phyloP scores from a whole-genome alignment of 306 rosid species.

The Quercus glauca region DNA sequence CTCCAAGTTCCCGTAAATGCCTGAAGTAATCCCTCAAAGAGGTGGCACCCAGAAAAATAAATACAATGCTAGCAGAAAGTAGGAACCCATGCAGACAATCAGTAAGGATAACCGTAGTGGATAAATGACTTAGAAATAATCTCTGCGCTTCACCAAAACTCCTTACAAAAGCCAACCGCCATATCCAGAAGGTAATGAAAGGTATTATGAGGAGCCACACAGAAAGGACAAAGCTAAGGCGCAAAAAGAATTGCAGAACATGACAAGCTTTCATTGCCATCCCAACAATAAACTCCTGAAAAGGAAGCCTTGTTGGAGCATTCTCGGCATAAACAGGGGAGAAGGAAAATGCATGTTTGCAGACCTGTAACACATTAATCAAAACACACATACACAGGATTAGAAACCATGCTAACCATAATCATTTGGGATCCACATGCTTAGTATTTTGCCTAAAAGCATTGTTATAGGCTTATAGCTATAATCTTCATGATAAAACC shows the following conservation, averaged over 20 bases:
- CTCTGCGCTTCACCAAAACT: conserved; percentile 96
- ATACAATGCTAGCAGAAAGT: conserved; percentile 96
- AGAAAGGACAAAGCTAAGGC: conserved; percentile 90
- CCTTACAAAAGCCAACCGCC: conserved; percentile 99
- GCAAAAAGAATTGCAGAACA: conserved; percentile 89
- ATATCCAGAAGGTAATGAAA: conserved; percentile 97
- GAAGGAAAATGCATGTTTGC: conserved; percentile 94
- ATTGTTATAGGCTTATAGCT: background rate
- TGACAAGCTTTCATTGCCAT: conserved; percentile 98
- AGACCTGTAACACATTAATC: conserved; percentile 57
- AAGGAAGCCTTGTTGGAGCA: conserved; percentile 96
- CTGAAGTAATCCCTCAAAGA: conserved; percentile 98
- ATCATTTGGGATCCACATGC: background rate
- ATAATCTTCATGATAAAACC: background rate
- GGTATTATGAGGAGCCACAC: conserved; percentile 99
- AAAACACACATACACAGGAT: background rate
- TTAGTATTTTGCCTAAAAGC: background rate
- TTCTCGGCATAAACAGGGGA: conserved; percentile 97
- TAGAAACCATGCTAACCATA: background rate
- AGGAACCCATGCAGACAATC: conserved; percentile 99
- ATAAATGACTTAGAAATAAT: conserved; percentile 85
- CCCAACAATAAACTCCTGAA: conserved; percentile 96
- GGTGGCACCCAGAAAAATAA: conserved; percentile 95
- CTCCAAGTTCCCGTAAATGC: conserved; percentile 96
- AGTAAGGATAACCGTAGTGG: conserved; percentile 80